A percentile compares a stretch with the other conserved stretches of the same genome.
phyloP scores from a whole-genome alignment of 108 stramenopile genomes.

The Bacterosira constricta region DNA sequence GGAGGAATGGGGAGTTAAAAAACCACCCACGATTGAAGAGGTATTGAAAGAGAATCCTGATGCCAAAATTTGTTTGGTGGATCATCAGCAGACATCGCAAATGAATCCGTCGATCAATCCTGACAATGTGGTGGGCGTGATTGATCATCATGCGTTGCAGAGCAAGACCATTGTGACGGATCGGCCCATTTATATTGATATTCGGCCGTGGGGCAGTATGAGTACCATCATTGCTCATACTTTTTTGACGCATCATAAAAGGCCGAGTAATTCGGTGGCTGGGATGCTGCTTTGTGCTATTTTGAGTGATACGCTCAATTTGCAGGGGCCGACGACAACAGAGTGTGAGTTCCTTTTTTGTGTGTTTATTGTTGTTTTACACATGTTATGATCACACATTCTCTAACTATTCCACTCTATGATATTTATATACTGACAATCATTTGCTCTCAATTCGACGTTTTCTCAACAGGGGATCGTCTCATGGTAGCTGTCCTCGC shows the following conservation, averaged over 20 bases:
- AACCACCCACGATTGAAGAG: slow-evolving; percentile 53
- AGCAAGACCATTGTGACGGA: slow-evolving; percentile 73
- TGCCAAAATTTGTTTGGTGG: slow-evolving; percentile 67
- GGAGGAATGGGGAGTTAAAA: slow-evolving; percentile 40
- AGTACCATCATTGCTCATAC: slow-evolving; percentile 74
- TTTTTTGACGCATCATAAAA: slow-evolving; percentile 53
- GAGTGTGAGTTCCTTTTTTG: too few species aligned
- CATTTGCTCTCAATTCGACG: too few species aligned
- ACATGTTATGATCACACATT: too few species aligned
- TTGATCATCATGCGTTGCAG: slow-evolving; percentile 87
- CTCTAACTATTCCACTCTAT: too few species aligned
- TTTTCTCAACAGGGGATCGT: too few species aligned
- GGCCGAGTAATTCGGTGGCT: slow-evolving; percentile 45
- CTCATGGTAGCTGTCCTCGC: slow-evolving; percentile 74
- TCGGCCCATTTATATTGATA: slow-evolving; percentile 79
- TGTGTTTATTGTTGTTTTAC: too few species aligned
- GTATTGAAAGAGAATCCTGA: slow-evolving; percentile 49
- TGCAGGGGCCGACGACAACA: slow-evolving; percentile 77
- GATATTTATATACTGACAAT: too few species aligned
- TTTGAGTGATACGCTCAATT: slow-evolving; percentile 74
- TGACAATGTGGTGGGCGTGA: slow-evolving; percentile 69
- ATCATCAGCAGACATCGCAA: slow-evolving; percentile 86
- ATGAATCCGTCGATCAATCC: slow-evolving; percentile 61
- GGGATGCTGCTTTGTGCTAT: slow-evolving; percentile 76
- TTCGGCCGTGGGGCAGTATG: slow-evolving; percentile 83